Evolutionary conservation across 2,329 filamentous ascomycete species (phyloP).

Genomic region (Dactylonectria estremocensis): DNA sequence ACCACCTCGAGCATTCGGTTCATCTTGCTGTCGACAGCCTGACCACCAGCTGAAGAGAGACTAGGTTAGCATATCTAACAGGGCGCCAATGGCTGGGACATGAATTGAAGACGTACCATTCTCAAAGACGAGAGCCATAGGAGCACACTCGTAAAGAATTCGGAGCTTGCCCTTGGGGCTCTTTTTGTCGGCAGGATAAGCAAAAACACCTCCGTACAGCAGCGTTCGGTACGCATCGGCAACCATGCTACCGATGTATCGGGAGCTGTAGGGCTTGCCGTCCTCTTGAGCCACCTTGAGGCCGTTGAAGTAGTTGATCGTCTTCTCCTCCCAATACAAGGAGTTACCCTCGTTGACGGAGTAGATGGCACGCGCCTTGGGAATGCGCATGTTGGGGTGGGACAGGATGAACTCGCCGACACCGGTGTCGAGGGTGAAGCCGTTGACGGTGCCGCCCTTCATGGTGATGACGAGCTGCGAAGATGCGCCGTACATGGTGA

Average conservation of each 20-base stretch:
- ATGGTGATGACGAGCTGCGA: slow-evolving; percentile 98
- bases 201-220: slow-evolving; percentile 96
- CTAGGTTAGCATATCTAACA: slow-evolving; percentile 46
- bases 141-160: slow-evolving; percentile 98
- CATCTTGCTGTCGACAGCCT: slow-evolving; percentile 94
- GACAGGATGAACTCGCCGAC: slow-evolving; percentile 99
- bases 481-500: slow-evolving; percentile 99
- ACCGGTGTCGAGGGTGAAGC: slow-evolving; percentile 97
- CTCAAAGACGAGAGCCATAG: slow-evolving; percentile 99
- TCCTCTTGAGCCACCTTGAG: slow-evolving; percentile 84
- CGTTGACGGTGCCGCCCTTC: slow-evolving; percentile 92
- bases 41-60: slow-evolving; percentile 80
- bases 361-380: slow-evolving; percentile 88
- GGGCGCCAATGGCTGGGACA: not conserved
- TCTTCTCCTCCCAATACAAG: slow-evolving; percentile 92
- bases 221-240: slow-evolving; percentile 97
- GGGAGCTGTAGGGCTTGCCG: slow-evolving; percentile 92
- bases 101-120: slow-evolving; percentile 77
- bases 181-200: slow-evolving; percentile 98
- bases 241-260: slow-evolving; percentile 99
- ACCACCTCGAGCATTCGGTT: slow-evolving; percentile 89
- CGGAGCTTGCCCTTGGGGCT: slow-evolving; percentile 97
- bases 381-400: slow-evolving; percentile 94
- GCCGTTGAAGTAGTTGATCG: slow-evolving; percentile 89
- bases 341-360: slow-evolving; percentile 99